Evolutionary conservation across 208 protist species (phyloP).

Genomic region (Acanthamoeba sp.): DNA sequence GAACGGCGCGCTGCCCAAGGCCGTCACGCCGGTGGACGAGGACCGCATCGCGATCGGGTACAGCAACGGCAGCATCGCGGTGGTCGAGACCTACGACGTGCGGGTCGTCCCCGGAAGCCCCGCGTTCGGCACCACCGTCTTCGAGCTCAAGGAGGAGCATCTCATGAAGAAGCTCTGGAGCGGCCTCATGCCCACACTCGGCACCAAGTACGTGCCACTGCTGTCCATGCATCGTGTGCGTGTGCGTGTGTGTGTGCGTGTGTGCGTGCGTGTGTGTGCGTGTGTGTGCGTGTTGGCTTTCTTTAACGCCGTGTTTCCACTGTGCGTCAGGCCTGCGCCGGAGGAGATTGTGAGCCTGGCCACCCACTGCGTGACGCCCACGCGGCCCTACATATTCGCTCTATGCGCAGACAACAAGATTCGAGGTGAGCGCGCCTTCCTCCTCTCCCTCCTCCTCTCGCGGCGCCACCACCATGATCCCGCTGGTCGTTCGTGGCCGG

Average conservation of each 20-base stretch:
- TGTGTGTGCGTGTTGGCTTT: too few species aligned
- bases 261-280: too few species aligned
- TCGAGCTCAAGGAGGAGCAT: slow-evolving; percentile 57
- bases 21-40: slow-evolving; percentile 25
- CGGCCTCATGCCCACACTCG: slow-evolving; percentile 1
- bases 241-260: too few species aligned
- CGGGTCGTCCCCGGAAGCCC: not conserved
- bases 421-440: not conserved
- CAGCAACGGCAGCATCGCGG: slow-evolving; percentile 62
- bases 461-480: too few species aligned
- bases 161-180: slow-evolving; percentile 65
- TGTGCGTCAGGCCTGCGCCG: not conserved
- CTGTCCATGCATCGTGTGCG: not conserved
- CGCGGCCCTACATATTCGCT: slow-evolving; percentile 35
- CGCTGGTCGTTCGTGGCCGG: not conserved
- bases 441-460: not conserved
- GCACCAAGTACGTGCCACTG: not conserved
- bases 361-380: slow-evolving; percentile 49
- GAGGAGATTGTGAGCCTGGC: slow-evolving; percentile 54
- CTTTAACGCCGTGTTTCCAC: not conserved
- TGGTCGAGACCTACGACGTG: slow-evolving; percentile 5
- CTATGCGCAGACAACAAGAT: slow-evolving; percentile 75
- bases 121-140: slow-evolving; percentile 4
- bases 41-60: slow-evolving; percentile 36
- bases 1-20: slow-evolving; percentile 25